Evolutionary conservation across 1,284 basidiomycete species (phyloP).

Genomic region (Malassezia equina): DNA sequence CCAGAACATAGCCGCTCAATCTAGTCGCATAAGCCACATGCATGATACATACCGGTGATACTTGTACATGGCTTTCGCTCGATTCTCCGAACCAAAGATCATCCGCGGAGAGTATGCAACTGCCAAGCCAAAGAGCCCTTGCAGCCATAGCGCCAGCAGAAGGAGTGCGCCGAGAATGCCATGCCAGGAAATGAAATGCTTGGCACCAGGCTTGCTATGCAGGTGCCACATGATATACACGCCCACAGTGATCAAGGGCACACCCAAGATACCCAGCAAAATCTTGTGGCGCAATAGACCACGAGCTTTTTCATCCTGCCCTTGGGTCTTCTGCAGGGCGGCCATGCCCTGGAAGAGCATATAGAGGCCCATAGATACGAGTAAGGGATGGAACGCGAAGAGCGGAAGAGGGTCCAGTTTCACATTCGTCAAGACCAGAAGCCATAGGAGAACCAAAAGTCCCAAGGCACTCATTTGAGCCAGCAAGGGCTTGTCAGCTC

Average conservation of each 20-base stretch:
- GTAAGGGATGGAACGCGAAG: constrained; percentile 7
- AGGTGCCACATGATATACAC: constrained; percentile 13
- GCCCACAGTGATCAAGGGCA: constrained; percentile 1
- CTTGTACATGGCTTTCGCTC: constrained; percentile 10
- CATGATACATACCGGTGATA: constrained; percentile 11
- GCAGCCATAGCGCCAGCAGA: constrained; percentile 3
- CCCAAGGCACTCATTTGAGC: not conserved
- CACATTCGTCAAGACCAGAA: not conserved
- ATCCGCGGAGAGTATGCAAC: not conserved
- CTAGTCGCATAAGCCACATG: not conserved
- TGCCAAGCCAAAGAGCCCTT: constrained; percentile 4
- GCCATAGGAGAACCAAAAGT: not conserved
- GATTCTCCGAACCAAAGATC: constrained; percentile 3
- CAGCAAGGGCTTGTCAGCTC: not conserved
- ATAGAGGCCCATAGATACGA: constrained; percentile 7
- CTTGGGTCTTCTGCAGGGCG: not conserved
- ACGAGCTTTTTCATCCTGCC: not conserved
- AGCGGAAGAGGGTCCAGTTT: not conserved
- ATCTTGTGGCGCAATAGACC: constrained; percentile 2
- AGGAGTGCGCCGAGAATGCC: constrained; percentile 2
- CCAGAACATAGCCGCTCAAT: constrained; percentile 7
- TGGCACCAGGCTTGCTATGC: not conserved
- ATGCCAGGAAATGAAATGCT: constrained; percentile 16
- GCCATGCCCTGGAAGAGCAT: constrained; percentile 1
- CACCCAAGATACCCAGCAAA: not conserved